phyloP scores from a whole-genome alignment of 2,329 filamentous ascomycete genomes.

The Myriosclerotinia duriaeana region DNA sequence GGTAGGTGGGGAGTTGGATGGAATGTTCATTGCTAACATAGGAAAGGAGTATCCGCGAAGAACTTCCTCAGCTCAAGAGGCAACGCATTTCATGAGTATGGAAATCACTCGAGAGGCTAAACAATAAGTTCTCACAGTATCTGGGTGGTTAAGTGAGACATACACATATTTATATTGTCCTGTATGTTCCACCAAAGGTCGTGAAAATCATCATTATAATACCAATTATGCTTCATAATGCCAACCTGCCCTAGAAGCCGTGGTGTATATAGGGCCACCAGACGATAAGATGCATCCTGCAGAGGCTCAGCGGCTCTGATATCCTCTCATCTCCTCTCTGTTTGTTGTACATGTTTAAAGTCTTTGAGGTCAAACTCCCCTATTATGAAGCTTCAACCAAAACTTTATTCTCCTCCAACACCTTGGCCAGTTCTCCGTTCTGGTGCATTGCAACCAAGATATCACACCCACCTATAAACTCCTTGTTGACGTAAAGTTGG shows the following conservation, averaged over 20 bases:
- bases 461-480: conserved; percentile 97
- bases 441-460: conserved; percentile 97
- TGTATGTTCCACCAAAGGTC: background rate
- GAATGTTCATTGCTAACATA: no score
- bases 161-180: conserved; percentile 4
- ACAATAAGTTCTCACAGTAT: background rate
- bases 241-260: background rate
- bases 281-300: background rate
- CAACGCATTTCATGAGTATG: background rate
- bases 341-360: conserved; percentile 7
- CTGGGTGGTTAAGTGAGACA: background rate
- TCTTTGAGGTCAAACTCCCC: background rate
- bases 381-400: conserved; percentile 47
- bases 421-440: conserved; percentile 86
- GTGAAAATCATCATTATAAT: conserved; percentile 5
- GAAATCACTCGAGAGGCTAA: background rate
- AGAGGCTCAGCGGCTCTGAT: background rate
- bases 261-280: background rate
- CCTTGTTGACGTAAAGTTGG: conserved; percentile 90
- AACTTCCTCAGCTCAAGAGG: background rate
- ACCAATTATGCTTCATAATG: background rate
- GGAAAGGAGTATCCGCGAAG: background rate
- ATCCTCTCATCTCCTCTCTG: background rate
- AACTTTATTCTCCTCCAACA: conserved; percentile 91
- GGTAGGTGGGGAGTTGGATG: background rate